Evolutionary conservation across 306 rosid genomes (phyloP).

Genomic region (Styphnolobium japonicum): DNA sequence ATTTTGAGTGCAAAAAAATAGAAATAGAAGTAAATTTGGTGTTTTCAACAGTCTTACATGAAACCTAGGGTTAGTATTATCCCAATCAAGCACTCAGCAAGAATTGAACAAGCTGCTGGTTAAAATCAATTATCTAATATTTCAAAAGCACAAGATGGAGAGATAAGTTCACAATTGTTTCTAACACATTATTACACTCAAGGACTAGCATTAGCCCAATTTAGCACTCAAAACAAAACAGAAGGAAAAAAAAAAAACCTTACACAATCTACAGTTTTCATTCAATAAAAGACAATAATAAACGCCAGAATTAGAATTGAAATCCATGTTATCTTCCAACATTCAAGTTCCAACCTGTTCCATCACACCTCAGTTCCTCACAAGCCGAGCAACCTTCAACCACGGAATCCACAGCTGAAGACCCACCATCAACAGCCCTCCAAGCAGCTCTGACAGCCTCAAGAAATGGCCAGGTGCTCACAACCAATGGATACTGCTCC

Average conservation of each 20-base stretch:
- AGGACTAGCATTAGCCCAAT: not conserved
- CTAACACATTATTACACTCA: not conserved
- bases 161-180: not conserved
- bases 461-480: conserved; percentile 93
- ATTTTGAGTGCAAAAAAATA: not conserved
- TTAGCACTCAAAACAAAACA: not conserved
- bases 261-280: not conserved
- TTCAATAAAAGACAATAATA: not conserved
- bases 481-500: conserved; percentile 62
- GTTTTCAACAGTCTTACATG: not conserved
- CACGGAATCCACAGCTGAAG: conserved; percentile 83
- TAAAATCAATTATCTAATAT: not conserved
- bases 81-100: not conserved
- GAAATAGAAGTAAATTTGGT: not conserved
- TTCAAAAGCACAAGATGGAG: not conserved
- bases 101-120: not conserved
- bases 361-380: conserved; percentile 90
- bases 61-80: not conserved
- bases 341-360: conserved; percentile 63
- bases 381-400: conserved; percentile 90
- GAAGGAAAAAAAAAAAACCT: not conserved
- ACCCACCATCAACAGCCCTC: conserved; percentile 68
- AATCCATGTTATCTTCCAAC: not conserved
- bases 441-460: conserved; percentile 91
- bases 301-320: not conserved